Conservation (phyloP, 2,329 filamentous ascomycete species). For the Scedosporium dehoogii region DNA sequence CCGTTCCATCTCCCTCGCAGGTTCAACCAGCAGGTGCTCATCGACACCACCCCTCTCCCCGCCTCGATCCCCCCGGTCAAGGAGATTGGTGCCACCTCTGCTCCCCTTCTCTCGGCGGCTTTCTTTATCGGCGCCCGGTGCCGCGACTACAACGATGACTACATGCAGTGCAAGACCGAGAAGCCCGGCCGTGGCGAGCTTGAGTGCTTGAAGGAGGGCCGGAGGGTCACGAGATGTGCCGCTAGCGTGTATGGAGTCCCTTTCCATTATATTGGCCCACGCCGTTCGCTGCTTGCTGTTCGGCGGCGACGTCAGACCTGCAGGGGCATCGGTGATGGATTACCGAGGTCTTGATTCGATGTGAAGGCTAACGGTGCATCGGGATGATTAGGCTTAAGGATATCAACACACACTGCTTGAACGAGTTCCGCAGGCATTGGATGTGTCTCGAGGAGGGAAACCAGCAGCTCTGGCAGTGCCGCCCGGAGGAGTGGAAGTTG, state of each 20-base stretch:
- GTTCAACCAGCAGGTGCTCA: constrained; percentile 87
- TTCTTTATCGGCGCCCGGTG: constrained; percentile 98
- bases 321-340: neutral
- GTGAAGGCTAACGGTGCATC: constrained; percentile 1
- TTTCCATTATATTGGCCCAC: neutral
- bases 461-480: constrained; percentile 94
- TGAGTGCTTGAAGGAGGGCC: constrained; percentile 91
- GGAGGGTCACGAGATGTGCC: constrained; percentile 93
- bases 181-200: constrained; percentile 83
- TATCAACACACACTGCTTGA: constrained; percentile 88
- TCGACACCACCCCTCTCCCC: constrained; percentile 93
- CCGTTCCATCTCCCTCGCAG: constrained; percentile 35
- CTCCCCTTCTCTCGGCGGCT: constrained; percentile 79
- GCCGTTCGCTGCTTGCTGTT: too few relatives aligned
- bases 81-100: constrained; percentile 88
- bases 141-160: constrained; percentile 95
- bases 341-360: neutral
- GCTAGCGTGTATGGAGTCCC: constrained; percentile 74
- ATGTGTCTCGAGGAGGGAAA: constrained; percentile 94
- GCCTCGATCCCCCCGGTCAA: constrained; percentile 84
- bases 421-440: constrained; percentile 90
- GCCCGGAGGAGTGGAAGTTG: constrained; percentile 74
- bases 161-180: constrained; percentile 99
- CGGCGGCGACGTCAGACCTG: neutral
- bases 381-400: constrained; percentile 66